phyloP scores from a whole-genome alignment of 257 asterid genomes.

The Anisodus acutangulus region DNA sequence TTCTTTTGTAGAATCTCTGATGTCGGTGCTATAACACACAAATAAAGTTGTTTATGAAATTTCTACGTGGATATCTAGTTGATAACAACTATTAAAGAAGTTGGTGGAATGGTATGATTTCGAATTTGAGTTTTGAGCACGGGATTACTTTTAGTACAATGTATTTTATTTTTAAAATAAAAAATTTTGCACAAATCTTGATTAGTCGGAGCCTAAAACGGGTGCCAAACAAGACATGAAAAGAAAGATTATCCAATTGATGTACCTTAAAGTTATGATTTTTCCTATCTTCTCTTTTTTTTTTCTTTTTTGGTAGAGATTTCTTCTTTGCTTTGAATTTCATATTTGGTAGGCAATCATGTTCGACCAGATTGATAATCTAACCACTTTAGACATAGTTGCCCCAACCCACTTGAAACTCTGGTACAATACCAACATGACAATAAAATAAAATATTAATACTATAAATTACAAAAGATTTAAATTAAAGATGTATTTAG shows the following conservation, averaged over 20 bases:
- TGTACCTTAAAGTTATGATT: neutral
- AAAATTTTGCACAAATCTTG: too few species aligned
- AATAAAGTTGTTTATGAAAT: too few species aligned
- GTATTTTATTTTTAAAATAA: too few species aligned
- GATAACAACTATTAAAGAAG: too few species aligned
- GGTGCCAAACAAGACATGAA: too few species aligned
- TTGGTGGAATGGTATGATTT: too few species aligned
- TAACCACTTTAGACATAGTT: constrained; percentile 9
- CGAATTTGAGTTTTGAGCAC: too few species aligned
- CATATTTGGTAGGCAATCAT: constrained; percentile 24
- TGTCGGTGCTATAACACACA: too few species aligned
- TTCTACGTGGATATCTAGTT: too few species aligned
- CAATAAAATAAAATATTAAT: neutral
- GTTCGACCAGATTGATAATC: neutral
- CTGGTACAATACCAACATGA: neutral
- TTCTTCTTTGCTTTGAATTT: constrained; percentile 2
- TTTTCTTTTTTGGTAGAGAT: neutral
- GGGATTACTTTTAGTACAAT: too few species aligned
- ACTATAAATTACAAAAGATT: neutral
- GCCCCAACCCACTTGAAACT: neutral
- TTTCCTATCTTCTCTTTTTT: neutral
- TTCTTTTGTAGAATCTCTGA: too few species aligned
- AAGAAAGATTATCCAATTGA: neutral
- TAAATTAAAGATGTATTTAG: neutral
- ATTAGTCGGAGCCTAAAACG: too few species aligned